phyloP scores from a whole-genome alignment of 352 stramenopile genomes.

The Pythium rishiriense region DNA sequence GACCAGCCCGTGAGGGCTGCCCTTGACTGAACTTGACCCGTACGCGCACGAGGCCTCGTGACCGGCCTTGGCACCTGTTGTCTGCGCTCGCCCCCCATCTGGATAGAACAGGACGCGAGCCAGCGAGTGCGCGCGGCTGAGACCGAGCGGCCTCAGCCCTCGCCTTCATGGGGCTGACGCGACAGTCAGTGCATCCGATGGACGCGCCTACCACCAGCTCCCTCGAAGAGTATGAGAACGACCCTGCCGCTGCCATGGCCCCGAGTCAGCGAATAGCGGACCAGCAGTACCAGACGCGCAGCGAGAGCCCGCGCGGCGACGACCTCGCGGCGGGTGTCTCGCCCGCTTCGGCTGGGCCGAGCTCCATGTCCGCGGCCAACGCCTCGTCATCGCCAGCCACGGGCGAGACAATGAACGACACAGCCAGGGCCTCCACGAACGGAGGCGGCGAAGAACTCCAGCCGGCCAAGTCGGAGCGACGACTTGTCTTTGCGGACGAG shows the following conservation, averaged over 20 bases:
- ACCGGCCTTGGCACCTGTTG: neutral
- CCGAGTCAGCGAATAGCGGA: constrained; percentile 32
- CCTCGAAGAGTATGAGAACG: constrained; percentile 28
- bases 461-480: constrained; percentile 37
- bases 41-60: neutral
- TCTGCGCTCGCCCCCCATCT: constrained; percentile 3
- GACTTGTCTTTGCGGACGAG: constrained; percentile 71
- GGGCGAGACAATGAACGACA: neutral
- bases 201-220: constrained; percentile 30
- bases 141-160: constrained; percentile 3
- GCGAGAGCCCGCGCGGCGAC: constrained; percentile 21
- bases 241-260: constrained; percentile 18
- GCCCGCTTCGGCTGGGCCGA: constrained; percentile 8
- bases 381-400: neutral
- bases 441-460: constrained; percentile 1
- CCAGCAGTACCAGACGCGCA: constrained; percentile 24
- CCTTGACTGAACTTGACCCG: neutral
- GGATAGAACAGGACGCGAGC: constrained; percentile 14
- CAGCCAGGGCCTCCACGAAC: neutral
- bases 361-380: constrained; percentile 7
- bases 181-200: constrained; percentile 71
- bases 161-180: constrained; percentile 53
- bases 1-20: neutral
- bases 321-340: constrained; percentile 13
- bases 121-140: constrained; percentile 4